phyloP scores from a whole-genome alignment of 73 alveolate genomes.

The Vitrella brassicaformis region DNA sequence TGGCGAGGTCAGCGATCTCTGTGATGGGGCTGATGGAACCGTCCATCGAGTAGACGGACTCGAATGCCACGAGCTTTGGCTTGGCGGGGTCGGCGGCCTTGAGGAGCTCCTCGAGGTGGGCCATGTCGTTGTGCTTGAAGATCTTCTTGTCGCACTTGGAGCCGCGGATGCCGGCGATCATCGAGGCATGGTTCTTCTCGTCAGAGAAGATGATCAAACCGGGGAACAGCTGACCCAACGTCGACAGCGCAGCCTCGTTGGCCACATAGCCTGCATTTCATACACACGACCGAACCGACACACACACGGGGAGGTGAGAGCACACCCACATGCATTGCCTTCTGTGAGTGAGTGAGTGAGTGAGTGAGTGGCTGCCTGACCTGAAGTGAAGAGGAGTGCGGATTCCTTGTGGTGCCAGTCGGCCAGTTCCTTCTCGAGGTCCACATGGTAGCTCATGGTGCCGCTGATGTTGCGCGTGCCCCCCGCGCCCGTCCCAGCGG shows the following conservation, averaged over 20 bases:
- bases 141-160: constrained; percentile 44
- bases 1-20: constrained; percentile 47
- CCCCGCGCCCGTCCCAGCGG: constrained; percentile 67
- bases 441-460: constrained; percentile 49
- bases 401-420: constrained; percentile 52
- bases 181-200: constrained; percentile 62
- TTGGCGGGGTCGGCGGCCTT: constrained; percentile 17
- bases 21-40: constrained; percentile 55
- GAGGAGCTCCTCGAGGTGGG: constrained; percentile 47
- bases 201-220: constrained; percentile 55
- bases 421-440: constrained; percentile 57
- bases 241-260: constrained; percentile 54
- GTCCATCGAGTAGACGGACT: constrained; percentile 63
- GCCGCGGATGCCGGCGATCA: constrained; percentile 58
- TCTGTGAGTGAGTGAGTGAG: too few relatives aligned
- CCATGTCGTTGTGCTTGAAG: constrained; percentile 55
- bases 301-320: too few relatives aligned
- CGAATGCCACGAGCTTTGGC: constrained; percentile 52
- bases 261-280: constrained; percentile 51
- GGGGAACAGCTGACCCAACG: constrained; percentile 49
- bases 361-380: too few relatives aligned
- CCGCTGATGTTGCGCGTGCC: constrained; percentile 76
- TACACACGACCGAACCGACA: too few relatives aligned
- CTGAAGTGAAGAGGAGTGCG: constrained; percentile 50
- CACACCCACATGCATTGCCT: too few relatives aligned